Base-by-base conservation (phyloP, 108 stramenopile species). In the Fistulifera pelliculosa region DNA sequence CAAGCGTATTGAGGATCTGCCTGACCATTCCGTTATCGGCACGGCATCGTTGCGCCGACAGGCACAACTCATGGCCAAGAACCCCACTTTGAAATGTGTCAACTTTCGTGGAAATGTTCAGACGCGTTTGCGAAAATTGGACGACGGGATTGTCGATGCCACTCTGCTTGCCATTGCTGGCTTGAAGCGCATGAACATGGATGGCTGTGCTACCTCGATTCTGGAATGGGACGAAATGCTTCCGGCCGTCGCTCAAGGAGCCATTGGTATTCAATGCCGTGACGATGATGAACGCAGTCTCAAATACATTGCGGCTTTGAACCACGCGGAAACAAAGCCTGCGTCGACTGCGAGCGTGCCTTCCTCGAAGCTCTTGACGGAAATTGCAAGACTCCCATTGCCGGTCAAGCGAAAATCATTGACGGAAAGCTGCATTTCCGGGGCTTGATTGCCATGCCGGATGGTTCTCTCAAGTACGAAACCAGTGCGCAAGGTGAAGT, bases 371-470 rank as follows among this genome's bases (percentile, higher is more conserved):
- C 93, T 12, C 66, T 99, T 52, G 97, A 99, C 63, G 99, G 99
- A 47, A 99, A 99, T 76, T 99, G 99, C 70, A 96, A 97, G 75
- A 97, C 98, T 6, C 98, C 99, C 53, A 98, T 99, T 77, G 99
- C 96, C 23, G 99, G 98, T 61, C 98, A 97, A 79, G 96, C 94
- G 13, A 52, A 71, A 19, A 84, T 90, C 56, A 68, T 93, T 41
- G 84, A 94, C 62, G 90, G 86, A 17, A 73, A 89, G 80, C 83
- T 94, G 52, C 56, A 67, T 17, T 94, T 94, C 74, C 58, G 76
- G 24, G 94, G 94, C 47, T 76, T 94, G 79, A 89, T 94, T 74
- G 85, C 94, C 59, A 89, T 90, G 86, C 90, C 90, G 22, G 88
- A 94, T 75, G 94, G 94, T 49, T 80, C 81, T 26, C 40, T 85